Base-by-base conservation (phyloP, 192 early-diverging fungal species). In the Coemansia sp. region DNA sequence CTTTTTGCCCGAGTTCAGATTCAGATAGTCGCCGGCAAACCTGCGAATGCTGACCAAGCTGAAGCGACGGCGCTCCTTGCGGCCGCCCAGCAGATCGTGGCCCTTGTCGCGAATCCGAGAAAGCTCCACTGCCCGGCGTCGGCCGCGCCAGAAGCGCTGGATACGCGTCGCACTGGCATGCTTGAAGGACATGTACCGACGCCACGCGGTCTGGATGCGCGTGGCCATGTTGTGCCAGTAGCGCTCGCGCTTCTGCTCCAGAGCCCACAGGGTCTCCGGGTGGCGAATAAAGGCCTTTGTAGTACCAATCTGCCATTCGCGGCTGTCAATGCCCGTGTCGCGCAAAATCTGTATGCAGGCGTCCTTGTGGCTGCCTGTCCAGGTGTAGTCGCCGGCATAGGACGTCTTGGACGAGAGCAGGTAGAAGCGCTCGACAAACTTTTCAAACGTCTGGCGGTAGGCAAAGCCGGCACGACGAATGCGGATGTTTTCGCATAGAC, bases 401-500 rank as follows among this genome's bases (percentile, higher is more conserved):
- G 92, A 85, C 61, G 95, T 89, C 67, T 77, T 63, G 22, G 84
- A 72, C 22, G 88, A 90, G 19, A 92, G 71, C 57, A 92, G 58
- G 71, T 90, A 92, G 67, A 92, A 92, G 22, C 87, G 83, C 69
- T 88, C 84, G 20, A 86, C 76, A 78, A 83, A 85, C 59, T 95
- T 96, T 54, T 95, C 93, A 73, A 94, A 97, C 5, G 91, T 92
- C 80, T 95, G 90, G 28, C 93, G 84, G 73, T 96, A 98, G 51
- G 94, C 97, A 78, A 96, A 99, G 28, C 97, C 97, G 0, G 97
- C 95, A n/a, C 97, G 87, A 27, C 94, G 83, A 29, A 99, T 93
- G 64, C 93, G 90, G 74, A 99, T 97, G 78, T 98, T 99, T 65
- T 99, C 95, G 69, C 92, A 91, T 64, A 98, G 71, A 64, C 96